Base-by-base conservation (phyloP, 768 basidiomycete species). In the Trametopsis cervina region DNA sequence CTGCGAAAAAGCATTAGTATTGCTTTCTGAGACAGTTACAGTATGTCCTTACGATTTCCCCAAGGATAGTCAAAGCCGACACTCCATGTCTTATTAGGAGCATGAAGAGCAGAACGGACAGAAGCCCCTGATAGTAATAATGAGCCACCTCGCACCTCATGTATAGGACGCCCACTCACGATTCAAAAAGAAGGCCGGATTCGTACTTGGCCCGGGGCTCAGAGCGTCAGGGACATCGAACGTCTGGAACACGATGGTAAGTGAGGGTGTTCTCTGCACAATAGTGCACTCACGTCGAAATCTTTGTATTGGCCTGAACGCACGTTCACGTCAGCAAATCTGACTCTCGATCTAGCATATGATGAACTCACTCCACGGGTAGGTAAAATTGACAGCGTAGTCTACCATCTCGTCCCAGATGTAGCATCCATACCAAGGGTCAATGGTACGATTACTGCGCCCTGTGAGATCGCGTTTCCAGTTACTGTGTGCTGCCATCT, bases 371-470 rank as follows among this genome's bases (percentile, higher is more conserved):
- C 67, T 62, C 76, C 75, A 77, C 1, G 85, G 85, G 57, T 72
- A 78, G 0, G 85, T 83, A 57, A 71, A 86, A 58, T 88, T 89
- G 50, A 78, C 43, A 13, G 84, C 81, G 53, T 87, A 87, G 62
- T 87, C 85, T 25, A 83, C 56, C 63, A 81, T 74, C 66, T 82
- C 77, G 49, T 80, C 75, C 40, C 76, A 72, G 9, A 86, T 59
- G 46, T 78, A 69, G 62, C 86, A 88, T 4, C 60, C 60, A 40
- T 67, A 67, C 46, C 58, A 66, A 29, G 66, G 57, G 45, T 67
- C 63, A 38, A 66, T 72, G 1, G 75, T 77, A 12, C 75, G 81
- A 51, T 77, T 78, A 1, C 75, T 63, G 29, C 76, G 69, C 25
- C 63, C 66, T n/a, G 62, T 63, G 21, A 82, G 61, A 60, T 73